Conservation (phyloP, 2,329 filamentous ascomycete species). For the Claviceps humidiphila region DNA sequence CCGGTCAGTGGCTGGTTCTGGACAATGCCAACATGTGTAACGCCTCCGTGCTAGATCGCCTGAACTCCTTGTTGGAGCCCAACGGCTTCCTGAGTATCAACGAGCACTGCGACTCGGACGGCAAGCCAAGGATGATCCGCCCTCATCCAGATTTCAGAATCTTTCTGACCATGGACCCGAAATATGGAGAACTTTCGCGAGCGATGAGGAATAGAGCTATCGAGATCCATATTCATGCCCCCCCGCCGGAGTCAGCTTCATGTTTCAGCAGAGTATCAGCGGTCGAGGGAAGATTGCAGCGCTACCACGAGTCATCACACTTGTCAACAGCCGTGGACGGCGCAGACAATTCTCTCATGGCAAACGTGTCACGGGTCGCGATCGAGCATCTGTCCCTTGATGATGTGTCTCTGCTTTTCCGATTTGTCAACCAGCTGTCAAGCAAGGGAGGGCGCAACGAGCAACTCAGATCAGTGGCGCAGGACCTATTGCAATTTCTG, state of each 20-base stretch:
- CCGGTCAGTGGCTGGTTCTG: conserved; percentile 83
- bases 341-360: conserved; percentile 10
- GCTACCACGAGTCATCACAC: conserved; percentile 29
- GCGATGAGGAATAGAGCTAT: conserved; percentile 94
- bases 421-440: conserved; percentile 16
- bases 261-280: conserved; percentile 28
- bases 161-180: conserved; percentile 86
- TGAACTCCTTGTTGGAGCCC: conserved; percentile 90
- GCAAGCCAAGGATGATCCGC: conserved; percentile 63
- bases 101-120: conserved; percentile 75
- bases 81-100: conserved; percentile 82
- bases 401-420: conserved; percentile 28
- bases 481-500: conserved; percentile 17
- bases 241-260: conserved; percentile 18
- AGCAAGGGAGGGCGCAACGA: conserved; percentile 1
- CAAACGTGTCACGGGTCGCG: conserved; percentile 20
- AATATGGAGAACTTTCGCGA: conserved; percentile 83
- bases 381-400: conserved; percentile 34
- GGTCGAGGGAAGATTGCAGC: conserved; percentile 36
- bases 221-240: conserved; percentile 63
- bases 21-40: conserved; percentile 97
- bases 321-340: conserved; percentile 16
- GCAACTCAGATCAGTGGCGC: conserved; percentile 8
- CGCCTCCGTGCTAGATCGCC: conserved; percentile 80
- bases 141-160: conserved; percentile 83